Evolutionary conservation across 257 asterid genomes (phyloP), one percentile per base, ranked within the genome.

Genomic region (Verbena officinalis): DNA sequence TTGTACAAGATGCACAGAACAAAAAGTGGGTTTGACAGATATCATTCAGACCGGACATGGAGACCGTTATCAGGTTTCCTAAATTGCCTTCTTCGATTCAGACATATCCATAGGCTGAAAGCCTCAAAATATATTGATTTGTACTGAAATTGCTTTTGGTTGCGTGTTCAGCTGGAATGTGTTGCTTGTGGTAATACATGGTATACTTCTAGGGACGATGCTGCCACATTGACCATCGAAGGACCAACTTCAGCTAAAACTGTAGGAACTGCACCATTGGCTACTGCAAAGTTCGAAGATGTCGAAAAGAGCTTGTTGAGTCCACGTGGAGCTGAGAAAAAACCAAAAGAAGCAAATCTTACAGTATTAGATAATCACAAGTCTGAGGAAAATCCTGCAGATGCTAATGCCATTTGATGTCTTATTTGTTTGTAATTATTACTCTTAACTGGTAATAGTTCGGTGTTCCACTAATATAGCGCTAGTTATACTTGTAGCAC

Each of bases 171-270:
- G 98, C 77, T 92, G 84, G 90, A 89, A 77, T 92, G 98, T 59
- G 44, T 54, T 59, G 78, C 78, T 21, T 92, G 98, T 75, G 98
- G 98, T 6, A 67, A 87, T 66, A 57, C 58, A 42, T 89, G 97
- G 97, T 89, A 77, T 67, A 87, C 97, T 16, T 87, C 96, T 21
- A 81, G 95, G 57, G 96, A 92, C 4, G 91, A 85, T 66, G 89
- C 77, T 50, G 79, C 98, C 33, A 21, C 80, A 7, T 58, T 89
- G 75, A 83, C 96, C 20, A 81, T 91, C 39, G 95, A 79, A 39
- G 89, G 72, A 38, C 79, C 96, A 42, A 83, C 59, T 61, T 62
- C 86, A 11, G 73, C 70, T 7, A 75, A 51, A 73, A 69, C 65
- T 0, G 88, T 76, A 9, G 91, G 91, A 3, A 73, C 82, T 1